A percentile compares a stretch with the other conserved stretches of the same genome.
Conservation (phyloP, 768 basidiomycete genomes). For the Podaxis sp. region DNA sequence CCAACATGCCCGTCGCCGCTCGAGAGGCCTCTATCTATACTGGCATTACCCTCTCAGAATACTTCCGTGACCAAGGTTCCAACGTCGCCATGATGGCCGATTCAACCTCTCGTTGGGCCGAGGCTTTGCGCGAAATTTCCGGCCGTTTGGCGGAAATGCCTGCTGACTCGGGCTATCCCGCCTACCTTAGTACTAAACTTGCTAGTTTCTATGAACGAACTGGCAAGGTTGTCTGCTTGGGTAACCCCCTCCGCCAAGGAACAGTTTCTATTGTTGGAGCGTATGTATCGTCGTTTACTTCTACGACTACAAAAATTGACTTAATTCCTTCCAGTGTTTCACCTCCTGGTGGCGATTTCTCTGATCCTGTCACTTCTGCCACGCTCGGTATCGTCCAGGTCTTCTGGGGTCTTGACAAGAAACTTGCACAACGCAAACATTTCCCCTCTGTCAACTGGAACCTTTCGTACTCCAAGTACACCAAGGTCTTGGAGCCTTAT, state of each 20-base stretch:
- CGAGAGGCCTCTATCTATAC: conserved; percentile 99
- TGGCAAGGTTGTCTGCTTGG: conserved; percentile 90
- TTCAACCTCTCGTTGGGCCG: conserved; percentile 98
- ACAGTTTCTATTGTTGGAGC: conserved; percentile 99
- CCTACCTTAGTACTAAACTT: conserved; percentile 92
- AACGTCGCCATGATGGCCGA: conserved; percentile 99
- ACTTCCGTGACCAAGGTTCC: conserved; percentile 98
- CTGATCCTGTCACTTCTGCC: conserved; percentile 96
- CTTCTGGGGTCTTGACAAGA: conserved; percentile 99
- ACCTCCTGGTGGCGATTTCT: conserved; percentile 98
- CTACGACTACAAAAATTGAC: background rate
- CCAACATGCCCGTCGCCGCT: conserved; percentile 99
- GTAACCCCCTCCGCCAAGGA: conserved; percentile 82
- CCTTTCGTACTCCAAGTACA: conserved; percentile 98
- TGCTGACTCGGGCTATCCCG: conserved; percentile 98
- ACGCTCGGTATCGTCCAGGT: conserved; percentile 99
- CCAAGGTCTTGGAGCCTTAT: conserved; percentile 86
- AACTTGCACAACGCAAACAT: conserved; percentile 96
- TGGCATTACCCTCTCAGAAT: conserved; percentile 97
- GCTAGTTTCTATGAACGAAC: conserved; percentile 99
- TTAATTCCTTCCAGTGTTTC: conserved; percentile 66
- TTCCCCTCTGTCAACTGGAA: conserved; percentile 99
- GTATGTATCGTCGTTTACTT: conserved; percentile 45
- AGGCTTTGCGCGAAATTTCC: conserved; percentile 97
- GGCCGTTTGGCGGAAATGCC: conserved; percentile 99